phyloP scores from a whole-genome alignment of 495 filamentous ascomycete genomes.

The Aeminium ludgeri region DNA sequence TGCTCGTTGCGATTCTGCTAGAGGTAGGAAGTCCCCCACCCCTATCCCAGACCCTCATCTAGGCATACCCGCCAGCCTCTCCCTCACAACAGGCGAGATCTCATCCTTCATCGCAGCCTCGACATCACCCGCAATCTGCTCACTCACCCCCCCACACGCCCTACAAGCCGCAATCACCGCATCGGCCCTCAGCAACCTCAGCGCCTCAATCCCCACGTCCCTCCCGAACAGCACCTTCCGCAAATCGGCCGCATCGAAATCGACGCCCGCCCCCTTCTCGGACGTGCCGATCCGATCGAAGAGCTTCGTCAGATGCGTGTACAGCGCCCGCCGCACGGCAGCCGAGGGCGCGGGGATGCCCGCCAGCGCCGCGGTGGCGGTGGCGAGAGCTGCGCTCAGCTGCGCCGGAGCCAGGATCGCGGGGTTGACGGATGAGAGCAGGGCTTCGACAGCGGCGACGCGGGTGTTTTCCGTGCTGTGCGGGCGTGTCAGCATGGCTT shows the following conservation, averaged over 20 bases:
- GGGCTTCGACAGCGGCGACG: constrained; percentile 5
- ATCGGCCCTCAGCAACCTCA: constrained; percentile 10
- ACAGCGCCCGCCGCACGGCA: constrained; percentile 1
- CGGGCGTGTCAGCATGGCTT: constrained; percentile 1
- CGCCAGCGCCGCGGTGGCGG: neutral
- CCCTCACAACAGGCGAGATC: constrained; percentile 40
- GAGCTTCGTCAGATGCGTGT: constrained; percentile 2
- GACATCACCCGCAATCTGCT: neutral
- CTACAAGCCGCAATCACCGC: constrained; percentile 1
- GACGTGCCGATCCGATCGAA: constrained; percentile 4
- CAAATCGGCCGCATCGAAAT: constrained; percentile 1
- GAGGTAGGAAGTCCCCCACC: too few species aligned
- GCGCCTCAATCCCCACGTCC: constrained; percentile 8
- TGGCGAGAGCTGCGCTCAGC: constrained; percentile 1
- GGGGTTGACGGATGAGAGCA: constrained; percentile 11
- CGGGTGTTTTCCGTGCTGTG: constrained; percentile 4
- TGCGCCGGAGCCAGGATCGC: neutral
- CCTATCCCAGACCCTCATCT: neutral
- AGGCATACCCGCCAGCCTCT: constrained; percentile 44
- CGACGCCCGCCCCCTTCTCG: neutral
- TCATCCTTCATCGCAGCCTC: constrained; percentile 43
- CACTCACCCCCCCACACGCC: neutral
- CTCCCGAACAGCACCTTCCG: constrained; percentile 4
- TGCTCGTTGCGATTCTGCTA: too few species aligned
- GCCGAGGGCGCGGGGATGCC: neutral